Base-by-base conservation (phyloP, 352 stramenopile genomes). In the Phytopythium kandeliae region DNA sequence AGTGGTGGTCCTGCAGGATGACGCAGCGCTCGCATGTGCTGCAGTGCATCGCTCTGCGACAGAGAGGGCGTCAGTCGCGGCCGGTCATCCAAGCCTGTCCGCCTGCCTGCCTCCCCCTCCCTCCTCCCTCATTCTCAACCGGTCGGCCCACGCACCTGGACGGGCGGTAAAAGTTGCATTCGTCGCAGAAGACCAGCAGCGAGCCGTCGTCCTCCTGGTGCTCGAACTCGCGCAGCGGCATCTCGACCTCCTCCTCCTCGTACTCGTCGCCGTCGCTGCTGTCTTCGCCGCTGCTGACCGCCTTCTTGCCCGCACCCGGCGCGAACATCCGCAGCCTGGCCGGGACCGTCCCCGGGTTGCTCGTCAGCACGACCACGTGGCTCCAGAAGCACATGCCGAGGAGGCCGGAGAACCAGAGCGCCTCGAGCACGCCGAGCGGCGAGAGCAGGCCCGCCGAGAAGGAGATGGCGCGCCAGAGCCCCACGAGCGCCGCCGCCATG, bases 1-100 rank as follows among this genome's bases (percentile, higher is more conserved):
- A 94, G 53, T 94, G 84, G 36, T 94, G 84, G 55, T 94, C 84
- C 54, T 89, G 76, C 11, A 94, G 63, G 17, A 90, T 67, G 37
- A 94, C 69, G 51, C 84, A 94, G n/a, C 74, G 59, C 43, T 80
- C 62, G 51, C 84, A 94, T 1, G 77, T 88, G 53, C 79, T 60
- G 54, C 84, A 94, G 46, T 94, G 84, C 48, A 77, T 73, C 12
- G 80, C 80, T 58, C 84, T 94, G 44, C 8, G 28, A 17, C 31
- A 33, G 15, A 34, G 2, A 17, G 16, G 15, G 0, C 33, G 1
- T n/a, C n/a, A n/a, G n/a, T n/a, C n/a, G n/a, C n/a, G n/a, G n/a
- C n/a, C n/a, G n/a, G n/a, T n/a, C n/a, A n/a, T n/a, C n/a, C n/a
- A n/a, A n/a, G n/a, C n/a, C n/a, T 21, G 34, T 45, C 7, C 38